Conservation (phyloP, 2,329 filamentous ascomycete genomes). For the Chaetomiaceae sp. region DNA sequence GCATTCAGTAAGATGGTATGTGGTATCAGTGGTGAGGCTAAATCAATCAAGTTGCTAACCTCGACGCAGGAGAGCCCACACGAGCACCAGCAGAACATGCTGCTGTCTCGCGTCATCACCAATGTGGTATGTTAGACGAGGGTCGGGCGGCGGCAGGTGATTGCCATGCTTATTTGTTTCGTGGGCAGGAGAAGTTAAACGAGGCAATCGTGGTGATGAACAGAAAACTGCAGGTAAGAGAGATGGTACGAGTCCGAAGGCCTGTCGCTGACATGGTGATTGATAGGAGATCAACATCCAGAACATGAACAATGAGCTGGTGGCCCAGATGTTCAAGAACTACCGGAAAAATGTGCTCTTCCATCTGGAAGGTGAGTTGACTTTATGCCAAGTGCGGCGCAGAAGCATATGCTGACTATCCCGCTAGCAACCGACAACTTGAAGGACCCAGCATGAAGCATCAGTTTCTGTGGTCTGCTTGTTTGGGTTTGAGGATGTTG, state of each 20-base stretch:
- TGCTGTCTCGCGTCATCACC: slow-evolving; percentile 92
- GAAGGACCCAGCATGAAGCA: slow-evolving; percentile 64
- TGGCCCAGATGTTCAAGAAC: slow-evolving; percentile 99
- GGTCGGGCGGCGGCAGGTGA: no score
- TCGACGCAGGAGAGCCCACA: slow-evolving; percentile 77
- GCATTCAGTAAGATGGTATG: slow-evolving; percentile 12
- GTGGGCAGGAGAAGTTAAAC: slow-evolving; percentile 84
- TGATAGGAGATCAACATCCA: slow-evolving; percentile 95
- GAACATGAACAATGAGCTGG: slow-evolving; percentile 97
- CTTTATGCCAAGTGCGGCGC: background rate
- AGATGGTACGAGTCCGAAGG: no score
- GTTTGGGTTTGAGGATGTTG: no score
- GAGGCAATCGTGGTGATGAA: slow-evolving; percentile 91
- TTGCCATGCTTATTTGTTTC: background rate
- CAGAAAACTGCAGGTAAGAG: slow-evolving; percentile 73
- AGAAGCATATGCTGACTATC: background rate
- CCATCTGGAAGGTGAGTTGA: slow-evolving; percentile 77
- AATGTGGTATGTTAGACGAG: slow-evolving; percentile 70
- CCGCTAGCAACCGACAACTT: slow-evolving; percentile 72
- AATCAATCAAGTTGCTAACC: background rate
- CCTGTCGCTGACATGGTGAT: background rate
- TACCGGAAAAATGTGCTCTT: slow-evolving; percentile 98
- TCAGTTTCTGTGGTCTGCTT: no score
- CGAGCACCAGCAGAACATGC: slow-evolving; percentile 91
- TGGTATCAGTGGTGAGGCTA: background rate